A percentile compares a stretch with the other conserved stretches of the same genome.
Evolutionary conservation across 345 rosid genomes (phyloP).

Genomic region (Euphorbia tirucalli): DNA sequence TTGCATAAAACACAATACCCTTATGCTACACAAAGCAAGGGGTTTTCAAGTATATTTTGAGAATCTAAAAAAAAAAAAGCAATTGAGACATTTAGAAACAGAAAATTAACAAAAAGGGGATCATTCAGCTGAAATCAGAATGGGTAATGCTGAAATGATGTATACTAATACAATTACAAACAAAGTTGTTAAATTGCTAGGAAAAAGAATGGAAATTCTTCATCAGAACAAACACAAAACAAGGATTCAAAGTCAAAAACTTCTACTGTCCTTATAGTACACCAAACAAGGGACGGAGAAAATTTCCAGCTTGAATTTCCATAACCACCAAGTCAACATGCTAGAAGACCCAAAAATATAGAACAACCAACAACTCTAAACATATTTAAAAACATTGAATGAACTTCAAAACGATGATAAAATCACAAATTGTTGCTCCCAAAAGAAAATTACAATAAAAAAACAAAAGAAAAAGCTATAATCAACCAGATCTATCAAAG

Average conservation of each 20-base stretch:
- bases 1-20: background rate
- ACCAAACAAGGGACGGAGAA: background rate
- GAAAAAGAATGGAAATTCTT: constrained; percentile 2
- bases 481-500: background rate
- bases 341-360: constrained; percentile 2
- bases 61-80: background rate
- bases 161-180: background rate
- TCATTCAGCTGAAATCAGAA: background rate
- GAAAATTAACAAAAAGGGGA: background rate
- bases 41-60: background rate
- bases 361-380: background rate
- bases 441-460: background rate
- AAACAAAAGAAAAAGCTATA: background rate
- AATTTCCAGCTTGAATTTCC: constrained; percentile 21
- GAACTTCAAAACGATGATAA: background rate
- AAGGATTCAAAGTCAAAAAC: background rate
- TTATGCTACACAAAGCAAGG: background rate
- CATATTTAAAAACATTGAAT: background rate
- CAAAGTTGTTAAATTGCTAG: background rate
- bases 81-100: background rate
- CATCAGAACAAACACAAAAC: background rate
- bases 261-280: background rate
- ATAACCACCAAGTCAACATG: constrained; percentile 29
- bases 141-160: background rate
- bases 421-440: background rate